A percentile compares a stretch with the other conserved stretches of the same genome.
phyloP scores from a whole-genome alignment of 2,329 filamentous ascomycete species.

The Trichoderma simmonsii region DNA sequence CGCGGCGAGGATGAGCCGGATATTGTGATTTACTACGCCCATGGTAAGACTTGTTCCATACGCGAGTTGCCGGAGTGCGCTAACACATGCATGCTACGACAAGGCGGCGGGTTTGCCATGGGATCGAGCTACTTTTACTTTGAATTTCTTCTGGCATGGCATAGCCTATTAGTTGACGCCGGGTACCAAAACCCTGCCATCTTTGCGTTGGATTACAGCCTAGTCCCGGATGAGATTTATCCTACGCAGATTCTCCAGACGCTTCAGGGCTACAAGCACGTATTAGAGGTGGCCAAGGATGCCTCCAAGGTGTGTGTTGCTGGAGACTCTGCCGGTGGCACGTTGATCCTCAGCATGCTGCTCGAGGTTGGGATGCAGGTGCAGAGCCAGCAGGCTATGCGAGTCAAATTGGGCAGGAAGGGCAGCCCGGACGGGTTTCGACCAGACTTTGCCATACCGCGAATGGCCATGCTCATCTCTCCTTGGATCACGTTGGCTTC shows the following conservation, averaged over 20 bases:
- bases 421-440: slow-evolving; percentile 20
- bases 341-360: slow-evolving; percentile 69
- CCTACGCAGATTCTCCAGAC: slow-evolving; percentile 71
- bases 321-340: slow-evolving; percentile 78
- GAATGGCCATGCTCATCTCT: slow-evolving; percentile 69
- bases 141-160: slow-evolving; percentile 74
- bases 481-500: slow-evolving; percentile 78
- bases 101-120: slow-evolving; percentile 79
- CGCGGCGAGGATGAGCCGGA: slow-evolving; percentile 63
- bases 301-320: slow-evolving; percentile 65
- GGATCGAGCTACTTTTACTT: slow-evolving; percentile 81
- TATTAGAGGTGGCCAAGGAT: slow-evolving; percentile 56
- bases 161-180: slow-evolving; percentile 58
- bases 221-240: slow-evolving; percentile 71
- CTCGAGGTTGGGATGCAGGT: slow-evolving; percentile 55
- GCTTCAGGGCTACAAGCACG: slow-evolving; percentile 66
- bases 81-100: neutral
- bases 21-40: slow-evolving; percentile 76
- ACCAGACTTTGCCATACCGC: slow-evolving; percentile 32
- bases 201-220: slow-evolving; percentile 75
- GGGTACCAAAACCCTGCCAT: slow-evolving; percentile 74
- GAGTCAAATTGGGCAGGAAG: slow-evolving; percentile 17
- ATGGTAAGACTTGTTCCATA: slow-evolving; percentile 51
- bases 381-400: slow-evolving; percentile 23
- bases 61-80: neutral